Evolutionary conservation across 2,329 filamentous ascomycete species (phyloP).

Genomic region (Fusarium humuli): DNA sequence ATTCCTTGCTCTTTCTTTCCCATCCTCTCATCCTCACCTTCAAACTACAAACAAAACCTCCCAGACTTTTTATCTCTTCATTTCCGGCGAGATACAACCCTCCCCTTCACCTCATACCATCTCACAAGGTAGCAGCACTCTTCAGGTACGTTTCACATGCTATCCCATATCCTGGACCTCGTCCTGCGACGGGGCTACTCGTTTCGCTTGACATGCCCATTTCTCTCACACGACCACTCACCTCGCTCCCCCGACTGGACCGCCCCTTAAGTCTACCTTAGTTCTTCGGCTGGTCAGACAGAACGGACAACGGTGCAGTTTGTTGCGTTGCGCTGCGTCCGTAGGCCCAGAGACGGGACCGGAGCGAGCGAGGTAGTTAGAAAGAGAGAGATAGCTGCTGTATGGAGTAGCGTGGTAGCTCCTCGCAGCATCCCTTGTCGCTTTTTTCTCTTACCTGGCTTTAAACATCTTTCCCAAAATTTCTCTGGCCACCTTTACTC

Average conservation of each 20-base stretch:
- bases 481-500: slow-evolving; percentile 46
- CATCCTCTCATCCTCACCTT: slow-evolving; percentile 20
- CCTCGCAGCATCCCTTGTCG: slow-evolving; percentile 29
- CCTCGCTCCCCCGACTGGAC: slow-evolving; percentile 25
- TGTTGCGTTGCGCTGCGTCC: slow-evolving; percentile 4
- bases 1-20: slow-evolving; percentile 11
- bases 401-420: slow-evolving; percentile 10
- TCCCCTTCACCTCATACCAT: not conserved
- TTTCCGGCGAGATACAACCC: not conserved
- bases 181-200: slow-evolving; percentile 33
- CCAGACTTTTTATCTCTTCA: not conserved
- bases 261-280: slow-evolving; percentile 42
- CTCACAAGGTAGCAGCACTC: slow-evolving; percentile 20
- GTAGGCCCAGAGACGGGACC: slow-evolving; percentile 32
- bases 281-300: slow-evolving; percentile 23
- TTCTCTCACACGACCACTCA: slow-evolving; percentile 41
- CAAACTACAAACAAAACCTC: slow-evolving; percentile 15
- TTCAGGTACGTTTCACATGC: slow-evolving; percentile 36
- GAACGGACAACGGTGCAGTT: slow-evolving; percentile 9
- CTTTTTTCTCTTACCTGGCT: slow-evolving; percentile 24
- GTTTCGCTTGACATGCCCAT: slow-evolving; percentile 44
- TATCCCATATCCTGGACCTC: slow-evolving; percentile 22
- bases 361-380: slow-evolving; percentile 19
- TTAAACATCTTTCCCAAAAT: slow-evolving; percentile 31
- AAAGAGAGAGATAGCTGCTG: slow-evolving; percentile 26